phyloP scores from a whole-genome alignment of 495 filamentous ascomycete genomes.

The Talaromyces wortmannii region DNA sequence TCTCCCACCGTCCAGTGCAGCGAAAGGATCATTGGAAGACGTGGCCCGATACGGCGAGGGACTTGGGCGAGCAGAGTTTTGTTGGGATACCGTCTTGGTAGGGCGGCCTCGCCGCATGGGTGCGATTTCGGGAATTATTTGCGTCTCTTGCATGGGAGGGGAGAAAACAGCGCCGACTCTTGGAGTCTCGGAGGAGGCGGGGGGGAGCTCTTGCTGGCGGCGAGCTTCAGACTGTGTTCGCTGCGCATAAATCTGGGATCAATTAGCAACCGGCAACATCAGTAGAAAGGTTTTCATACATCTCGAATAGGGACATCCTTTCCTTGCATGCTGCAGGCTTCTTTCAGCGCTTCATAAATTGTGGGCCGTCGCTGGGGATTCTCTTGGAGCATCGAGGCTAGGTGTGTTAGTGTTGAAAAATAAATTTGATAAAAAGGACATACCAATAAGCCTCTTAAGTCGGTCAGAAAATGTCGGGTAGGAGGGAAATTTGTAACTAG shows the following conservation, averaged over 20 bases:
- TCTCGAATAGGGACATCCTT: slow-evolving; percentile 87
- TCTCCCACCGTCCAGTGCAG: slow-evolving; percentile 66
- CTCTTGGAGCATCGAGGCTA: slow-evolving; percentile 88
- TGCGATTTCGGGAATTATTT: slow-evolving; percentile 79
- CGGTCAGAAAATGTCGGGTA: slow-evolving; percentile 87
- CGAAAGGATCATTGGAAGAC: slow-evolving; percentile 78
- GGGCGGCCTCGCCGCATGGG: slow-evolving; percentile 92
- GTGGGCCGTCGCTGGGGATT: slow-evolving; percentile 76
- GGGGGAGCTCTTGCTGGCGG: slow-evolving; percentile 54
- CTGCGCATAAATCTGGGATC: slow-evolving; percentile 70
- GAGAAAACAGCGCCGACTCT: slow-evolving; percentile 66
- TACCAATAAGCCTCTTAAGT: slow-evolving; percentile 87
- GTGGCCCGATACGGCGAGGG: slow-evolving; percentile 63
- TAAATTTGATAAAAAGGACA: slow-evolving; percentile 25
- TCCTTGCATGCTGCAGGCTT: slow-evolving; percentile 84
- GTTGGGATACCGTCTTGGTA: slow-evolving; percentile 40
- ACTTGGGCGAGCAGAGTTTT: slow-evolving; percentile 51
- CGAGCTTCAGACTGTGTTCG: slow-evolving; percentile 57
- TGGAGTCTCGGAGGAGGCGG: slow-evolving; percentile 46
- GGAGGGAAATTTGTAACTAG: slow-evolving; percentile 84
- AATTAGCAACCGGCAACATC: slow-evolving; percentile 4
- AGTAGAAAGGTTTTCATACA: slow-evolving; percentile 42
- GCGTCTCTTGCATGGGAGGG: slow-evolving; percentile 55
- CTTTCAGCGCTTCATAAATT: slow-evolving; percentile 84
- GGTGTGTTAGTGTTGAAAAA: slow-evolving; percentile 20